Percentiles rank a stretch among this genome's conserved stretches.
phyloP scores from a whole-genome alignment of 495 filamentous ascomycete species.

The Hyaloscypha variabilis region DNA sequence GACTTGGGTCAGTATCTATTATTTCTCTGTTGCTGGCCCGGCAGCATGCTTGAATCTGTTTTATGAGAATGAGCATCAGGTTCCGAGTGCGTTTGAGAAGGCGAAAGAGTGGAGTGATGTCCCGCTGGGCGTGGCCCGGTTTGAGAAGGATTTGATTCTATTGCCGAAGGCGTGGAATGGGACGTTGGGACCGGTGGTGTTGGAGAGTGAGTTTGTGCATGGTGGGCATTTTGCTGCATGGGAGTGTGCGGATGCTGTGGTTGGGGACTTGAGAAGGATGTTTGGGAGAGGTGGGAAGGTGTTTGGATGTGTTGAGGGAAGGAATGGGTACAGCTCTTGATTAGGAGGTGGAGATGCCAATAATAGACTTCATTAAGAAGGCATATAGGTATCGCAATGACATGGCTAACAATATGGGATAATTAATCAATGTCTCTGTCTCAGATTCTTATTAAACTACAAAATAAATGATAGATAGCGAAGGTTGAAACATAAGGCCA shows the following conservation, averaged over 20 bases:
- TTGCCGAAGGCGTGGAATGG: constrained; percentile 53
- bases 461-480: too few species aligned
- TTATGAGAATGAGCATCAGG: constrained; percentile 55
- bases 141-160: constrained; percentile 53
- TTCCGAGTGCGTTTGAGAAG: constrained; percentile 22
- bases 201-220: constrained; percentile 48
- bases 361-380: too few species aligned
- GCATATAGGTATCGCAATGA: too few species aligned
- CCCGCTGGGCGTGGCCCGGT: constrained; percentile 54
- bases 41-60: constrained; percentile 58
- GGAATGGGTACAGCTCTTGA: too few species aligned
- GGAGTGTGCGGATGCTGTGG: constrained; percentile 58
- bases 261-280: constrained; percentile 58
- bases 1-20: constrained; percentile 67
- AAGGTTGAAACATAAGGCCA: too few species aligned
- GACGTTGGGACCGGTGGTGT: constrained; percentile 56
- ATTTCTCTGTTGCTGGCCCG: constrained; percentile 58
- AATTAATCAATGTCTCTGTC: too few species aligned
- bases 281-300: too few species aligned
- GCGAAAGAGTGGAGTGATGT: constrained; percentile 43
- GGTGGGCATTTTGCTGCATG: constrained; percentile 69
- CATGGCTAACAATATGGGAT: too few species aligned
- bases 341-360: too few species aligned
- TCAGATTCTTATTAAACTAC: too few species aligned
- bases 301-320: too few species aligned